phyloP scores from a whole-genome alignment of 257 asterid species.

The Solanum dulcamara region DNA sequence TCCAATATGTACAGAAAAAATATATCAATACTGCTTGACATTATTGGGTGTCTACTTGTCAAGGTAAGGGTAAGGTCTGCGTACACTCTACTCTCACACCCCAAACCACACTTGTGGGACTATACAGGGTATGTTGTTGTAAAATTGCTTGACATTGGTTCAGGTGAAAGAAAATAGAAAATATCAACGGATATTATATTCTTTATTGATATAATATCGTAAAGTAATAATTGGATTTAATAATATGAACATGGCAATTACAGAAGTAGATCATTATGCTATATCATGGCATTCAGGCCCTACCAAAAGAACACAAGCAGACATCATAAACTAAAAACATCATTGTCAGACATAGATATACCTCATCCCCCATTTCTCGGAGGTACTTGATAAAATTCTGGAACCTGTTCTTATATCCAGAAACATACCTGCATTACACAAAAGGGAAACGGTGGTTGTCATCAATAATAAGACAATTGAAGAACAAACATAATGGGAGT shows the following conservation, averaged over 20 bases:
- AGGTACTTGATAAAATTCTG: slow-evolving; percentile 93
- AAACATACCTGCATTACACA: slow-evolving; percentile 63
- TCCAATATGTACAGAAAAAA: background rate
- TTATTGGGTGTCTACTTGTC: background rate
- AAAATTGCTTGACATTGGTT: background rate
- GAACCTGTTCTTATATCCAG: slow-evolving; percentile 95
- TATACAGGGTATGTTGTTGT: background rate
- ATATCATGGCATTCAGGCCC: background rate
- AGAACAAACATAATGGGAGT: background rate
- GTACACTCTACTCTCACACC: background rate
- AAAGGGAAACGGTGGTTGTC: background rate
- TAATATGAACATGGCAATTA: background rate
- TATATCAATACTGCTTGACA: background rate
- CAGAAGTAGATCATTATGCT: background rate
- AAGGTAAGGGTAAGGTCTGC: background rate
- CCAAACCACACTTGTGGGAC: background rate
- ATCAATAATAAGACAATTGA: background rate
- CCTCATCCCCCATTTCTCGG: slow-evolving; percentile 99
- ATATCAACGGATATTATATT: background rate
- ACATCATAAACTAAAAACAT: background rate
- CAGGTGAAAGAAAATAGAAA: background rate
- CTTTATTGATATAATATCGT: background rate
- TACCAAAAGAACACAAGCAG: background rate
- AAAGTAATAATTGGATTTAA: background rate
- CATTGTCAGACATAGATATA: slow-evolving; percentile 11